Conservation (phyloP, 1,284 basidiomycete species). For the Ganoderma resinaceum region DNA sequence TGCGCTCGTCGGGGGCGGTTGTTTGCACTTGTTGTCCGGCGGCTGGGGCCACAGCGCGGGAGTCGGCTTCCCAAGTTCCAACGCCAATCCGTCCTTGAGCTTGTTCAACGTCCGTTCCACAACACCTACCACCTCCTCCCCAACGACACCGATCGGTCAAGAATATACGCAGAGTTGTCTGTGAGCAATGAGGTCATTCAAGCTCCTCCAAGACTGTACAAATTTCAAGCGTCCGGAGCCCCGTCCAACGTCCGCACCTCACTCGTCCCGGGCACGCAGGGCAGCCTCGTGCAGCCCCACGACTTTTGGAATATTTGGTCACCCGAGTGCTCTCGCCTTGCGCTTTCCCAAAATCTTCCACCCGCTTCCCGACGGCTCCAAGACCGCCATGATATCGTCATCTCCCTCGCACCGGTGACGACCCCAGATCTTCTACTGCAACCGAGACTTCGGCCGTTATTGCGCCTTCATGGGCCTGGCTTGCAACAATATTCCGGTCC, state of each 20-base stretch:
- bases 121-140: neutral
- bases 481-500: conserved; percentile 1
- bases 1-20: neutral
- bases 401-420: neutral
- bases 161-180: too few species aligned
- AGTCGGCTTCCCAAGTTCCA: neutral
- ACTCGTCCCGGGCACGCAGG: neutral
- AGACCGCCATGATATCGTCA: neutral
- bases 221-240: neutral
- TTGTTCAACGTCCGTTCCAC: neutral
- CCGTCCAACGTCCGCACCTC: neutral
- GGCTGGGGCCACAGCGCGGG: neutral
- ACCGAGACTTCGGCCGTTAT: conserved; percentile 9
- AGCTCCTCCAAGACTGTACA: neutral
- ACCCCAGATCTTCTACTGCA: conserved; percentile 1
- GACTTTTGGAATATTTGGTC: neutral
- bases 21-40: conserved; percentile 27
- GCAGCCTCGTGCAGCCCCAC: neutral
- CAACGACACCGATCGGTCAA: too few species aligned
- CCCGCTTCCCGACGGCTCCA: neutral
- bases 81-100: too few species aligned
- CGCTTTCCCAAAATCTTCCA: neutral
- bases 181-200: neutral
- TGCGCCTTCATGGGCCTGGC: conserved; percentile 8
- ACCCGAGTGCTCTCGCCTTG: neutral